phyloP scores from a whole-genome alignment of 495 filamentous ascomycete species.

The Monascus purpureus region DNA sequence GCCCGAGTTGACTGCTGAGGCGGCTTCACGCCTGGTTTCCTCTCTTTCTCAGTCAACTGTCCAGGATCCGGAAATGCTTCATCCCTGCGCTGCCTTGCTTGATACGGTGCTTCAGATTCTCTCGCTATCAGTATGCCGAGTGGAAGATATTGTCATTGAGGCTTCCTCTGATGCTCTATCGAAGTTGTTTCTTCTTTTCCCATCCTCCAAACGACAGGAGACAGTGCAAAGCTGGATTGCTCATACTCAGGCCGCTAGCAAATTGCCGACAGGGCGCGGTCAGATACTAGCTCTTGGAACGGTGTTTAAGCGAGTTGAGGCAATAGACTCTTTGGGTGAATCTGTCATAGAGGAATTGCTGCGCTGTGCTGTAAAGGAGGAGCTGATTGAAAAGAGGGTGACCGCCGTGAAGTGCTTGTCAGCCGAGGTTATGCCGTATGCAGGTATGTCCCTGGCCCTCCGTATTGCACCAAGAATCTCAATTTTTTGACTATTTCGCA shows the following conservation, averaged over 20 bases:
- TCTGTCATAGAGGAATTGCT: constrained; percentile 21
- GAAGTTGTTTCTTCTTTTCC: constrained; percentile 27
- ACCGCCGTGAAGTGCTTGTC: constrained; percentile 46
- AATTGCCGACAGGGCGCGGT: constrained; percentile 26
- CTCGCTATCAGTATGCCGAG: constrained; percentile 27
- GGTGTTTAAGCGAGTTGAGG: constrained; percentile 20
- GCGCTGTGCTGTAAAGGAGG: constrained; percentile 24
- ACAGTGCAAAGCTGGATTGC: constrained; percentile 24
- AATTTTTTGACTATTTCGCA: no score
- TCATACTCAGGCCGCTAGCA: constrained; percentile 23
- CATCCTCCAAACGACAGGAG: constrained; percentile 14
- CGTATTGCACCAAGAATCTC: neutral
- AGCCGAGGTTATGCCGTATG: constrained; percentile 30
- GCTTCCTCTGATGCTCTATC: constrained; percentile 32
- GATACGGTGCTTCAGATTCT: constrained; percentile 26
- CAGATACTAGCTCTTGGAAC: constrained; percentile 30
- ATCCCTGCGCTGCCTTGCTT: constrained; percentile 13
- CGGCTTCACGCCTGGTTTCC: constrained; percentile 40
- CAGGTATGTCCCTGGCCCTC: constrained; percentile 15
- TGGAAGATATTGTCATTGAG: constrained; percentile 33
- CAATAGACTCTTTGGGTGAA: constrained; percentile 8
- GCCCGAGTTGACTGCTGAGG: constrained; percentile 58
- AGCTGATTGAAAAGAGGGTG: constrained; percentile 43
- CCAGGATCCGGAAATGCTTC: neutral
- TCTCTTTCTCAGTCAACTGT: constrained; percentile 16